phyloP scores from a whole-genome alignment of 768 basidiomycete genomes.

The Serendipita sp. region DNA sequence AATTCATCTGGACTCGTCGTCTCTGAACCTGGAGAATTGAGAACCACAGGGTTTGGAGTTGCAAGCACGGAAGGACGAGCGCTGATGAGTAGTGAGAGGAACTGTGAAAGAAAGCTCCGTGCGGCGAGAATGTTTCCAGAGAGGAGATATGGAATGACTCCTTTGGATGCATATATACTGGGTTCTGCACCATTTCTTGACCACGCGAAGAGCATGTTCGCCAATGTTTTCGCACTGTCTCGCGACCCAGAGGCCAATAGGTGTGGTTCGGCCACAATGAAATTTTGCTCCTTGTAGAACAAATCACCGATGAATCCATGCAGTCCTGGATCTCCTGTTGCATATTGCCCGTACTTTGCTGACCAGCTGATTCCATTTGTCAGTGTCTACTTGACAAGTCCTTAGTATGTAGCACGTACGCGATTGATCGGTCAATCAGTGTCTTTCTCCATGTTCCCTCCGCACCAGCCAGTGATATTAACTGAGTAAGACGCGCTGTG shows the following conservation, averaged over 20 bases:
- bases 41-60: conserved; percentile 21
- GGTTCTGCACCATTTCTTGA: conserved; percentile 24
- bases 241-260: conserved; percentile 74
- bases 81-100: conserved; percentile 45
- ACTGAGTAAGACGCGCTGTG: conserved; percentile 72
- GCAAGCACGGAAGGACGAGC: conserved; percentile 29
- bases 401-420: too few relatives aligned
- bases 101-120: conserved; percentile 77
- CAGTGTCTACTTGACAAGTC: too few relatives aligned
- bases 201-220: conserved; percentile 82
- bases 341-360: conserved; percentile 53
- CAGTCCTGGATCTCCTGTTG: conserved; percentile 75
- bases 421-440: conserved; percentile 65
- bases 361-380: conserved; percentile 55
- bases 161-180: conserved; percentile 71
- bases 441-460: conserved; percentile 82
- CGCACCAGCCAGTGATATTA: conserved; percentile 73
- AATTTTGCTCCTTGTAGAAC: conserved; percentile 69
- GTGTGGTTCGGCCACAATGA: conserved; percentile 63
- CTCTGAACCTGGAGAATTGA: conserved; percentile 15
- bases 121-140: conserved; percentile 89
- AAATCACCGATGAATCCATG: conserved; percentile 86
- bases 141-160: conserved; percentile 71
- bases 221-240: conserved; percentile 75
- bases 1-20: conserved; percentile 50